A percentile compares a stretch with the other conserved stretches of the same genome.
Conservation (phyloP, 495 filamentous ascomycete genomes). For the Glarea lozoyensis region DNA sequence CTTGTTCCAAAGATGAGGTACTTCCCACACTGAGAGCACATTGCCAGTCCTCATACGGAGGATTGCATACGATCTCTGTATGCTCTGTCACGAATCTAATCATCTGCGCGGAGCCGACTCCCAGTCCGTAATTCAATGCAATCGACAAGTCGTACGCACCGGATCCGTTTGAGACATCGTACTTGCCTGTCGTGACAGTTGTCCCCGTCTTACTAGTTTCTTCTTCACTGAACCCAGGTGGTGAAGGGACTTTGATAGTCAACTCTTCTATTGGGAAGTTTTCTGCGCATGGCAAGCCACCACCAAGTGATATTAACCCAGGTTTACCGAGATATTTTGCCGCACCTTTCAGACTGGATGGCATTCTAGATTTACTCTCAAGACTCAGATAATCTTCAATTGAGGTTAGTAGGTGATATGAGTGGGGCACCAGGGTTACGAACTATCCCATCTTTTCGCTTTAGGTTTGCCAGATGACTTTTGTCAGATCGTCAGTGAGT, state of each 20-base stretch:
- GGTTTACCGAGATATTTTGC: constrained; percentile 66
- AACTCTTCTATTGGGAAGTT: constrained; percentile 80
- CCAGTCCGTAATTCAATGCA: constrained; percentile 71
- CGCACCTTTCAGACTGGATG: constrained; percentile 68
- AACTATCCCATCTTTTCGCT: constrained; percentile 80
- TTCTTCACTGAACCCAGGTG: constrained; percentile 59
- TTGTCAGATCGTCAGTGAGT: not conserved
- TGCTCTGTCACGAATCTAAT: constrained; percentile 88
- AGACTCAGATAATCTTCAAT: constrained; percentile 42
- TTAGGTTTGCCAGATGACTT: constrained; percentile 49
- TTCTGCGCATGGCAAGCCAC: constrained; percentile 78
- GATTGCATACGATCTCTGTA: constrained; percentile 68
- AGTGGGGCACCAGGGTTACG: constrained; percentile 27
- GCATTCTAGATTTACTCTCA: constrained; percentile 46
- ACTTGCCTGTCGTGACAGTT: constrained; percentile 62
- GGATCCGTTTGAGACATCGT: constrained; percentile 62
- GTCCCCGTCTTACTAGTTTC: constrained; percentile 46
- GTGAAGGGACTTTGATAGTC: constrained; percentile 55
- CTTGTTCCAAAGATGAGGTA: constrained; percentile 69
- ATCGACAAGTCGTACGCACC: constrained; percentile 46
- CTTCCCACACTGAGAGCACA: constrained; percentile 67
- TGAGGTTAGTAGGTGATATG: constrained; percentile 18
- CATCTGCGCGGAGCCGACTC: constrained; percentile 76
- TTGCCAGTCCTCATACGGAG: constrained; percentile 79
- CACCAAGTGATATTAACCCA: constrained; percentile 78